phyloP scores from a whole-genome alignment of 495 filamentous ascomycete species.

The Talaromyces proteolyticus region DNA sequence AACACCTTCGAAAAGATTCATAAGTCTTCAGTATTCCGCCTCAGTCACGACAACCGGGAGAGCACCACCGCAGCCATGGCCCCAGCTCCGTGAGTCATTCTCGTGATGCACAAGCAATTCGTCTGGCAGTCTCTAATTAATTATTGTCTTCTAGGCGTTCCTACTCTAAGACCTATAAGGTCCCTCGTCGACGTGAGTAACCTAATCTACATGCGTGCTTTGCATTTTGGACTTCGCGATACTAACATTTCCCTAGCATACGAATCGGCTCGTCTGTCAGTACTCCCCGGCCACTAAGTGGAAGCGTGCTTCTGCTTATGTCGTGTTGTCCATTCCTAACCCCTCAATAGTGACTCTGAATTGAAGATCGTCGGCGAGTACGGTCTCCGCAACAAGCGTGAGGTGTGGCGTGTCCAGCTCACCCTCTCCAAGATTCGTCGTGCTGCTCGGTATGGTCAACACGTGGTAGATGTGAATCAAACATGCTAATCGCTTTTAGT shows the following conservation, averaged over 20 bases:
- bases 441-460: slow-evolving; percentile 85
- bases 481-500: slow-evolving; percentile 44
- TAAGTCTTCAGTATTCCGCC: slow-evolving; percentile 11
- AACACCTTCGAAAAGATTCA: slow-evolving; percentile 6
- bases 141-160: slow-evolving; percentile 39
- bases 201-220: background rate
- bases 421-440: slow-evolving; percentile 99
- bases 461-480: background rate
- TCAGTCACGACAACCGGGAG: slow-evolving; percentile 30
- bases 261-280: slow-evolving; percentile 99
- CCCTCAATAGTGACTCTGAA: slow-evolving; percentile 80
- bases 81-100: slow-evolving; percentile 41
- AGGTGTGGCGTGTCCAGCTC: slow-evolving; percentile 99
- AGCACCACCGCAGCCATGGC: slow-evolving; percentile 42
- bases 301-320: slow-evolving; percentile 96
- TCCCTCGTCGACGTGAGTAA: slow-evolving; percentile 64
- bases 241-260: slow-evolving; percentile 55
- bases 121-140: slow-evolving; percentile 21
- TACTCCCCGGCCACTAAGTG: slow-evolving; percentile 91
- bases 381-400: slow-evolving; percentile 99
- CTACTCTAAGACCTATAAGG: slow-evolving; percentile 99
- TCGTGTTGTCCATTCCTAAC: slow-evolving; percentile 58
- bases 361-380: slow-evolving; percentile 99
- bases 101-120: background rate
- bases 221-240: background rate